Percentiles rank a stretch among this genome's conserved stretches.
phyloP scores from a whole-genome alignment of 768 basidiomycete species.

The Mycena belliarum region DNA sequence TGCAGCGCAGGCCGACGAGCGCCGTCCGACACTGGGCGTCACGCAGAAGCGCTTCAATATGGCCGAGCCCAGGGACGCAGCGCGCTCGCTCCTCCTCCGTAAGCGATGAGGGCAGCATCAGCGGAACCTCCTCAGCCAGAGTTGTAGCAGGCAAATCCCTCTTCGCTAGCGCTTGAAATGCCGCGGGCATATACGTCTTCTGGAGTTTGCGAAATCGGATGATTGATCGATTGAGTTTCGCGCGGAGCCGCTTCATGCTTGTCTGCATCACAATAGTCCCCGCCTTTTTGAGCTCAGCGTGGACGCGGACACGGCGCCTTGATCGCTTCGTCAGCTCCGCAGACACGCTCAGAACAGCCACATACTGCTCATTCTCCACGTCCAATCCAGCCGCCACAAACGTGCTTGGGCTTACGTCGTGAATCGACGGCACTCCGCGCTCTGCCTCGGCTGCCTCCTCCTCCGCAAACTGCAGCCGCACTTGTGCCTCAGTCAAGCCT shows the following conservation, averaged over 20 bases:
- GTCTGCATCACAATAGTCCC: not conserved
- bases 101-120: no score
- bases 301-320: not conserved
- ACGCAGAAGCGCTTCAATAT: slow-evolving; percentile 2
- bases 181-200: not conserved
- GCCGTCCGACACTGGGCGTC: slow-evolving; percentile 8
- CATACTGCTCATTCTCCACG: slow-evolving; percentile 8
- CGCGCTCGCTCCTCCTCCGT: not conserved
- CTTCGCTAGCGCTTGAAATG: not conserved
- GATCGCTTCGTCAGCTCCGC: no score
- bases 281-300: slow-evolving; percentile 9
- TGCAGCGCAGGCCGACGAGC: not conserved
- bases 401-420: not conserved
- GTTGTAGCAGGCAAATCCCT: not conserved
- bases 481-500: no score
- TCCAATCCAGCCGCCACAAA: not conserved
- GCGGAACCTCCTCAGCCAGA: not conserved
- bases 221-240: not conserved
- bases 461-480: no score
- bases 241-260: not conserved
- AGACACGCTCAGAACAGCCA: not conserved
- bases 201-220: not conserved
- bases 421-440: not conserved
- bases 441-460: not conserved
- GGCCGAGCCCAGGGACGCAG: not conserved